A percentile compares a stretch with the other conserved stretches of the same genome.
Conservation (phyloP, 1,139 yeast genomes). For the Debaryomyces psychrophilus region DNA sequence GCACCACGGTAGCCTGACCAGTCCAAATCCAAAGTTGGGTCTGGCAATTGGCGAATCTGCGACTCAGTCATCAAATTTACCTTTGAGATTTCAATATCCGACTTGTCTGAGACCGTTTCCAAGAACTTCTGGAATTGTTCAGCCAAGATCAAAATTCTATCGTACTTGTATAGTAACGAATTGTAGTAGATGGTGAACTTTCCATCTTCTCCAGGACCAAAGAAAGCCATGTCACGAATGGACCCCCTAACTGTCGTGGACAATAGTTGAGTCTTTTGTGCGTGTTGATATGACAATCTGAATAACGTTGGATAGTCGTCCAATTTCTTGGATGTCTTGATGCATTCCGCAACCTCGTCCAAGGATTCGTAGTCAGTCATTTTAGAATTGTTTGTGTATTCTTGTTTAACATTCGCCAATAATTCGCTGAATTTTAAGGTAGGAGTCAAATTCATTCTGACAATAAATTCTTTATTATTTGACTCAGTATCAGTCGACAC, state of each 20-base stretch:
- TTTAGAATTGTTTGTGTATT: slow-evolving; percentile 42
- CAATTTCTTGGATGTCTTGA: slow-evolving; percentile 51
- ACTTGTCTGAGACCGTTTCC: slow-evolving; percentile 29
- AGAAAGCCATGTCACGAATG: slow-evolving; percentile 65
- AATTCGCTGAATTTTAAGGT: slow-evolving; percentile 57
- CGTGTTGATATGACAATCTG: slow-evolving; percentile 63
- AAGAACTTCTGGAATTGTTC: slow-evolving; percentile 72
- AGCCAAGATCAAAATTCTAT: slow-evolving; percentile 67
- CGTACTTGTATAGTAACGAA: slow-evolving; percentile 70
- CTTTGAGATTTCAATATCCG: slow-evolving; percentile 54
- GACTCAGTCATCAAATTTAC: slow-evolving; percentile 67
- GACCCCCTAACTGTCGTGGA: slow-evolving; percentile 56
- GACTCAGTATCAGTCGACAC: slow-evolving; percentile 64
- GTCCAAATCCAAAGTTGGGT: slow-evolving; percentile 83
- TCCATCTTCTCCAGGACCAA: slow-evolving; percentile 33
- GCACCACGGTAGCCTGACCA: slow-evolving; percentile 95
- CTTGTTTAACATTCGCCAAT: slow-evolving; percentile 44
- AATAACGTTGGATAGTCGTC: slow-evolving; percentile 67
- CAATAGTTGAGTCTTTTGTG: slow-evolving; percentile 44
- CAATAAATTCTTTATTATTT: slow-evolving; percentile 50
- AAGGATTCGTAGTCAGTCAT: slow-evolving; percentile 50
- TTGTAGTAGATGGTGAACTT: slow-evolving; percentile 62
- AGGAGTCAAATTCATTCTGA: slow-evolving; percentile 64
- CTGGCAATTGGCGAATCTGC: slow-evolving; percentile 69
- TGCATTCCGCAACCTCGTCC: slow-evolving; percentile 56